A percentile compares a stretch with the other conserved stretches of the same genome.
These are phyloP conservation scores for Albugo candida DNA, from an alignment of 352 stramenopile species.

Conservation along the genomic window DNA sequence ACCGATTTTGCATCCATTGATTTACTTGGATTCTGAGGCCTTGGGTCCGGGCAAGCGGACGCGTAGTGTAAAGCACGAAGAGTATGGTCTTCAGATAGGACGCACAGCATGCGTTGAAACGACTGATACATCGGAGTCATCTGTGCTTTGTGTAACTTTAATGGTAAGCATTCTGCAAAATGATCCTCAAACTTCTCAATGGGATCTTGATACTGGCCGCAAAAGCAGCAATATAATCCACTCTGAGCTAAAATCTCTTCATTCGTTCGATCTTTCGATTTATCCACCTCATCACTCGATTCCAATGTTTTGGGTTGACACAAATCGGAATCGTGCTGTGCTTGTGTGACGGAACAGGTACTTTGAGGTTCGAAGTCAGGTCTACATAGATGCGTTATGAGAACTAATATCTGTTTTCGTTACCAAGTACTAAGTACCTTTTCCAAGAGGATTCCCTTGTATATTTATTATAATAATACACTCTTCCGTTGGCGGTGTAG, in stretches of 20 bases:
- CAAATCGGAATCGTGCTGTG: not conserved
- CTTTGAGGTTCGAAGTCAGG: constrained; percentile 1
- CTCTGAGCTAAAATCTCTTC: constrained; percentile 5
- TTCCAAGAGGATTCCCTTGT: constrained; percentile 75
- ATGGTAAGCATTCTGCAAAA: constrained; percentile 24
- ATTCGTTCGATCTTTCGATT: too few species aligned
- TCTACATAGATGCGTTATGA: not conserved
- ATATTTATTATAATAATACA: constrained; percentile 78
- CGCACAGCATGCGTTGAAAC: constrained; percentile 37
- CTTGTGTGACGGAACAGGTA: constrained; percentile 2
- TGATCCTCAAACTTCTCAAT: constrained; percentile 9
- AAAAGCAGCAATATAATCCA: constrained; percentile 60
- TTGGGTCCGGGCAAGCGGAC: constrained; percentile 32
- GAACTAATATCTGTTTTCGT: too few species aligned
- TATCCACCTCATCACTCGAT: not conserved
- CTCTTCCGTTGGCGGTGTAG: constrained; percentile 65
- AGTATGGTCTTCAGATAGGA: constrained; percentile 44
- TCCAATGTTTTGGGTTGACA: not conserved
- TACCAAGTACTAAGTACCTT: constrained; percentile 14
- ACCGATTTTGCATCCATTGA: constrained; percentile 8
- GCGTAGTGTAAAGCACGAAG: constrained; percentile 55
- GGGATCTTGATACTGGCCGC: constrained; percentile 11
- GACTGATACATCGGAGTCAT: constrained; percentile 29
- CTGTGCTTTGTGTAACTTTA: constrained; percentile 30
- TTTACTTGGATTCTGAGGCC: constrained; percentile 6